Conservation (phyloP, 768 basidiomycete species). For the Rhizopogon vulgaris region DNA sequence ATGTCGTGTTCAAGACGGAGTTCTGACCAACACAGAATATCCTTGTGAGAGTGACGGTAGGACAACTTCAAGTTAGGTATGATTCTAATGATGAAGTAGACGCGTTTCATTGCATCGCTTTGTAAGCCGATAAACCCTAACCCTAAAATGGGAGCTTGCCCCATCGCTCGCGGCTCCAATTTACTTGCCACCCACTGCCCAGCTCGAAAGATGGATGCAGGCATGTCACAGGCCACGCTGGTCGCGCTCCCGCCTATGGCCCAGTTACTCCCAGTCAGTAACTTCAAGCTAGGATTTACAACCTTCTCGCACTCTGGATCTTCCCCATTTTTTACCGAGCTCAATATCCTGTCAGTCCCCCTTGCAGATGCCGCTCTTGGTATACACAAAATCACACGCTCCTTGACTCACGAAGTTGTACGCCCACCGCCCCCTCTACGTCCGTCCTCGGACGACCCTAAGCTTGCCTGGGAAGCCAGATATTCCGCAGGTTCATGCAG, state of each 20-base stretch:
- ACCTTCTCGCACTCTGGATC: conserved; percentile 19
- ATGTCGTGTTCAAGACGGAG: not conserved
- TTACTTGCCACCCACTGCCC: no score
- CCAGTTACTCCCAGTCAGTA: conserved; percentile 6
- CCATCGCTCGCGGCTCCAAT: no score
- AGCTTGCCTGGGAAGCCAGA: conserved; percentile 52
- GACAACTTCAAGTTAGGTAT: not conserved
- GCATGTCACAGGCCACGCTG: no score
- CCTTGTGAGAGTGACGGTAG: not conserved
- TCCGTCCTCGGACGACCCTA: conserved; percentile 8
- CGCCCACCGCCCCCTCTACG: conserved; percentile 12
- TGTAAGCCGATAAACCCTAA: conserved; percentile 13
- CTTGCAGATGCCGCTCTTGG: conserved; percentile 41
- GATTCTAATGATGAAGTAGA: not conserved
- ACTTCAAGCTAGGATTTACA: conserved; percentile 33
- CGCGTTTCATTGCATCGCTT: not conserved
- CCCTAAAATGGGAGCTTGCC: conserved; percentile 3
- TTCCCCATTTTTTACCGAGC: conserved; percentile 12
- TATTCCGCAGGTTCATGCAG: conserved; percentile 60
- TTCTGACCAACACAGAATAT: not conserved
- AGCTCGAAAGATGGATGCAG: no score
- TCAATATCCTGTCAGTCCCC: conserved; percentile 18
- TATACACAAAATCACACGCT: conserved; percentile 40
- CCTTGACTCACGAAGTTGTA: conserved; percentile 28
- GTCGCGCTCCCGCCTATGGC: not conserved